These are phyloP conservation scores for Euphrasia confusa DNA, from an alignment of 257 asterid species.

Conservation along the genomic window DNA sequence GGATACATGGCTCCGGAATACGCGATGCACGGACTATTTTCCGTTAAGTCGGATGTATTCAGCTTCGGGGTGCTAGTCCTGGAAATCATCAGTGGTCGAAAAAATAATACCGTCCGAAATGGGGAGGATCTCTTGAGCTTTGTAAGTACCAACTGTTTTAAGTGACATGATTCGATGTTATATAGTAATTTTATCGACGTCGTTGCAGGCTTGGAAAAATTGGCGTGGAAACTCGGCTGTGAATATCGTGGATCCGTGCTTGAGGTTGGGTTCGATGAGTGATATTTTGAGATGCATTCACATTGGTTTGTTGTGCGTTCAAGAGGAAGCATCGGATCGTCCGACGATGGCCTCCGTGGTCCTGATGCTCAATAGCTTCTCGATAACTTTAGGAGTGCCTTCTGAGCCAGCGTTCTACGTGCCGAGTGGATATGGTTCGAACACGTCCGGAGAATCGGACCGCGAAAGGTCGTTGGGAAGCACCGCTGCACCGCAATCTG, in stretches of 20 bases:
- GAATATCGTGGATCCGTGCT: background rate
- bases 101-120: background rate
- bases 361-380: background rate
- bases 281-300: too few species aligned
- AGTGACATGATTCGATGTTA: background rate
- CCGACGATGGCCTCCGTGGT: too few species aligned
- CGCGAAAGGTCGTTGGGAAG: too few species aligned
- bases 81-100: background rate
- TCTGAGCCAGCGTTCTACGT: slow-evolving; percentile 20
- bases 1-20: background rate
- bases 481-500: background rate
- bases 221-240: slow-evolving; percentile 1
- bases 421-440: background rate
- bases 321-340: too few species aligned
- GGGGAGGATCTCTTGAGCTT: slow-evolving; percentile 9
- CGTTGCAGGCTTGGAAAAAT: background rate
- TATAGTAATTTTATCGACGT: background rate
- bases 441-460: background rate
- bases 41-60: too few species aligned
- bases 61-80: too few species aligned
- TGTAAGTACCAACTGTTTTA: background rate
- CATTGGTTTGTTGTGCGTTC: too few species aligned
- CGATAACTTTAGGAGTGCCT: slow-evolving; percentile 3
- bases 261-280: too few species aligned
- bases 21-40: too few species aligned